Evolutionary conservation across 768 basidiomycete genomes (phyloP).

Genomic region (Lyophyllum semitale): DNA sequence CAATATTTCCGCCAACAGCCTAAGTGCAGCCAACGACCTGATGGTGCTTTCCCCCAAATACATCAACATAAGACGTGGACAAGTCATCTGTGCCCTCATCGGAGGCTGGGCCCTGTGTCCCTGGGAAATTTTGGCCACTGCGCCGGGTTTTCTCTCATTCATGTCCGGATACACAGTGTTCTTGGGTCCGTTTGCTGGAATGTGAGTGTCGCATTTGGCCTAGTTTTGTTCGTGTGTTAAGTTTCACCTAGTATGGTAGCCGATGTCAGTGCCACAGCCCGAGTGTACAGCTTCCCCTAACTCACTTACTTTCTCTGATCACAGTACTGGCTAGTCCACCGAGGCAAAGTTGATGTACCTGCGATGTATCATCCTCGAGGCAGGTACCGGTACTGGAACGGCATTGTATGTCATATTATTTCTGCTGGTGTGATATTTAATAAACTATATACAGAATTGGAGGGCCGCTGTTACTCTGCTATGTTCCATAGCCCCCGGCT

Average conservation of each 20-base stretch:
- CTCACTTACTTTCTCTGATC: background rate
- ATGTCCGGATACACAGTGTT: conserved; percentile 88
- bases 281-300: background rate
- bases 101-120: conserved; percentile 87
- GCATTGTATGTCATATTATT: conserved; percentile 54
- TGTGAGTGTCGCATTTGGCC: conserved; percentile 60
- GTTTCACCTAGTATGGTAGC: conserved; percentile 38
- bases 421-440: background rate
- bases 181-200: conserved; percentile 81
- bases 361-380: conserved; percentile 83
- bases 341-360: conserved; percentile 73
- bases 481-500: conserved; percentile 64
- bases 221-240: background rate
- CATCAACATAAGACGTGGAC: conserved; percentile 82
- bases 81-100: conserved; percentile 74
- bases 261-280: conserved; percentile 35
- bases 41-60: conserved; percentile 75
- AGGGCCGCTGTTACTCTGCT: conserved; percentile 71
- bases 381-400: conserved; percentile 75
- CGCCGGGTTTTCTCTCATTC: conserved; percentile 71
- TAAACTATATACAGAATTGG: conserved; percentile 76
- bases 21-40: conserved; percentile 81
- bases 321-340: conserved; percentile 80
- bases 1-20: conserved; percentile 76
- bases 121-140: conserved; percentile 79